Base-by-base conservation (phyloP, 768 basidiomycete species). In the Boletus pseudopeckii region DNA sequence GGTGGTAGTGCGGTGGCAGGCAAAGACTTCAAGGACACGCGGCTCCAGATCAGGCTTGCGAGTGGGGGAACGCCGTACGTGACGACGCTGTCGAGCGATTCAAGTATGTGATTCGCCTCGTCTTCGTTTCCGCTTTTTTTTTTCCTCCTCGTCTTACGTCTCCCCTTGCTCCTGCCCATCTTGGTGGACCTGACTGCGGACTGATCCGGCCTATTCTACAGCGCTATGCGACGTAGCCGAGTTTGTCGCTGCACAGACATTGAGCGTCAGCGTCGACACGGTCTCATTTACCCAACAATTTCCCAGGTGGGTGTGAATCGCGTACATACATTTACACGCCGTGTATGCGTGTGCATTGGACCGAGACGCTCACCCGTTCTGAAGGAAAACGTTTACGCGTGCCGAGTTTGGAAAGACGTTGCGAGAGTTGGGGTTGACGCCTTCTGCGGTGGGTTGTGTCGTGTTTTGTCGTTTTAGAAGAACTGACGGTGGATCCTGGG, bases 141-240 rank as follows among this genome's bases (percentile, higher is more conserved):
- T 14, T 14, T 2, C 37, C 6, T 3, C 20, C 7, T 20, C 22
- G 5, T 26, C 22, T n/a, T 8, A 4, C 28, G 3, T 13, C 14
- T 41, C 24, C 22, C 7, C 22, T 5, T 4, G 14, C n/a, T 4
- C n/a, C 28, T 22, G 20, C 11, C 13, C 20, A 40, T 7, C 38
- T 11, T 10, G 5, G 43, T 11, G 43, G 43, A 28, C 43, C 45
- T 18, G 14, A 10, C 20, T 15, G 2, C 13, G 24, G 8, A 7
- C 14, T 46, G 48, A 52, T 22, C 9, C 18, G 5, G 10, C 0
- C 10, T n/a, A 2, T 46, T 18, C 9, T 7, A 39, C 50, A 95
- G 93, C 89, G 2, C 75, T 97, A 44, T 78, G 80, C 0, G 89
- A 89, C 60, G 92, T 96, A 1, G 92, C 93, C 20, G 92, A 96